These are phyloP conservation scores for Cladosporium oxysporum DNA, from an alignment of 2,329 filamentous ascomycete genomes.

Conservation along the genomic window DNA sequence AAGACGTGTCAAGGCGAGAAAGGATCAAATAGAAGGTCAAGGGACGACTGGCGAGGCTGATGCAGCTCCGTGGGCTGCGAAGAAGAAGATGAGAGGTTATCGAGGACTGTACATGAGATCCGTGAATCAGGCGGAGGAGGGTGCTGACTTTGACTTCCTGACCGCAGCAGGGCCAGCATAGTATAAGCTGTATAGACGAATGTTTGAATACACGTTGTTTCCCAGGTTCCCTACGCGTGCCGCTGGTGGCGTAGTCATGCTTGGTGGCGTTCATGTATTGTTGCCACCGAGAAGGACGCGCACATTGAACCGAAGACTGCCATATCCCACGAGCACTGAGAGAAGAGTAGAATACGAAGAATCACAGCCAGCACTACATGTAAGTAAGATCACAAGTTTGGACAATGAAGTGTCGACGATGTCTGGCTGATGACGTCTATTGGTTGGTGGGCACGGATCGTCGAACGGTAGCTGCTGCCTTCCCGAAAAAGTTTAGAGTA, in stretches of 20 bases:
- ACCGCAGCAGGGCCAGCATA: constrained; percentile 35
- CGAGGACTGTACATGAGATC: constrained; percentile 59
- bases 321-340: background rate
- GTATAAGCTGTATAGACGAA: background rate
- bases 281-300: background rate
- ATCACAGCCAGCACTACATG: background rate
- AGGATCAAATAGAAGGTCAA: constrained; percentile 26
- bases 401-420: background rate
- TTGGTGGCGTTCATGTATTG: background rate
- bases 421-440: background rate
- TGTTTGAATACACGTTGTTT: background rate
- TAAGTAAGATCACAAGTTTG: background rate
- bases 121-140: constrained; percentile 62
- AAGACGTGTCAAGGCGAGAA: constrained; percentile 39
- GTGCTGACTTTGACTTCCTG: constrained; percentile 64
- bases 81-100: constrained; percentile 54
- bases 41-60: constrained; percentile 13
- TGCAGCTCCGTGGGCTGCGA: constrained; percentile 31
- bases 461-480: background rate
- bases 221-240: background rate
- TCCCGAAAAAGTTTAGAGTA: background rate
- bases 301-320: background rate
- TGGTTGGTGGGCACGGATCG: background rate
- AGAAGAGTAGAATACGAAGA: background rate
- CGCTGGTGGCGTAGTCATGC: background rate